Conservation (phyloP, 257 asterid genomes). For the Rauvolfia tetraphylla region DNA sequence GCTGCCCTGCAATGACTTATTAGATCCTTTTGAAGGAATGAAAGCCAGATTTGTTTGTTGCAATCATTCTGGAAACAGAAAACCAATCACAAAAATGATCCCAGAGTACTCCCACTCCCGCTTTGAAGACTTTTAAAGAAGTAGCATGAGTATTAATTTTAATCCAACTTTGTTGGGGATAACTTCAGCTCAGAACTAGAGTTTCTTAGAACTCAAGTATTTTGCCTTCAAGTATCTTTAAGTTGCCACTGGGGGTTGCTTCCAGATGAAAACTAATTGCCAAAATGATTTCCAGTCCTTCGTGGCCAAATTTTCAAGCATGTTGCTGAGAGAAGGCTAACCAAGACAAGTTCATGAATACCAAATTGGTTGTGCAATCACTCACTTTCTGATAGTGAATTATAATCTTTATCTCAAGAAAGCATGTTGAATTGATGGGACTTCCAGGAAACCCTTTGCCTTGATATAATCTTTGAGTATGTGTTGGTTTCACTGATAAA, state of each 20-base stretch:
- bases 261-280: background rate
- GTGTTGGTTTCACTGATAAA: background rate
- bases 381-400: background rate
- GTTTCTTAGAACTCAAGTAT: background rate
- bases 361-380: background rate
- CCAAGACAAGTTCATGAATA: background rate
- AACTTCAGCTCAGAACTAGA: background rate
- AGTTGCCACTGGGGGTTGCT: background rate
- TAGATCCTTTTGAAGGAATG: background rate
- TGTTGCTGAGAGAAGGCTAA: background rate
- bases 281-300: background rate
- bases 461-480: background rate
- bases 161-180: background rate
- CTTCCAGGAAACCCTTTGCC: background rate
- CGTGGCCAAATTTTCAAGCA: background rate
- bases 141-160: background rate
- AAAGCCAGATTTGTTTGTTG: background rate
- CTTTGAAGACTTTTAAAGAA: background rate
- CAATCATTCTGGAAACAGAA: background rate
- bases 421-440: background rate
- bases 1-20: background rate
- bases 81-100: background rate
- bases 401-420: background rate
- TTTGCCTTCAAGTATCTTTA: background rate
- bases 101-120: background rate